Percentiles rank a stretch among this genome's conserved stretches.
Evolutionary conservation across 1,139 yeast genomes (phyloP).

Genomic region (Hemisphaericaspora lyxosophila): DNA sequence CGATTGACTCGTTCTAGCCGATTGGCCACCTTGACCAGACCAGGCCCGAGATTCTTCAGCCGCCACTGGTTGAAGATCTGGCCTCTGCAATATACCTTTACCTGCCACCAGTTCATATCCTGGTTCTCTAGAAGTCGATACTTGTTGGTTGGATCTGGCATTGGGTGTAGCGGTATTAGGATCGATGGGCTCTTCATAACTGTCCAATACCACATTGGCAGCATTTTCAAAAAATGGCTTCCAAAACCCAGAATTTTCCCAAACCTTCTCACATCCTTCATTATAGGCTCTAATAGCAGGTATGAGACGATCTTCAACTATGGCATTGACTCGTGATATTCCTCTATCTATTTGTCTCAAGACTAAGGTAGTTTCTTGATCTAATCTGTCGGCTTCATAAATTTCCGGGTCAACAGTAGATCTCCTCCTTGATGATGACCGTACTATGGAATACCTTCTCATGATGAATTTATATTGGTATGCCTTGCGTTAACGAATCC

Average conservation of each 20-base stretch:
- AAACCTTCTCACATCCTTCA: constrained; percentile 52
- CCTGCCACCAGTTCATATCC: constrained; percentile 2
- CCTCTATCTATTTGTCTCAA: constrained; percentile 79
- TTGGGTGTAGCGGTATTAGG: constrained; percentile 16
- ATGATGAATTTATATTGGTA: no score
- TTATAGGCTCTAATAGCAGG: constrained; percentile 64
- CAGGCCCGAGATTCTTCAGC: constrained; percentile 41
- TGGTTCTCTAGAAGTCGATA: constrained; percentile 2
- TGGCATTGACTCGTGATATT: constrained; percentile 60
- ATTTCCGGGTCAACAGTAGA: constrained; percentile 26
- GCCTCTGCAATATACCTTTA: constrained; percentile 20
- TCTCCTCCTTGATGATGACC: constrained; percentile 39
- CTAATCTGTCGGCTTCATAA: constrained; percentile 47
- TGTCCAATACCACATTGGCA: constrained; percentile 64
- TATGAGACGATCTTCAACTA: constrained; percentile 59
- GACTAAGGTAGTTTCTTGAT: constrained; percentile 77
- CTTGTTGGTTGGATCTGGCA: constrained; percentile 12
- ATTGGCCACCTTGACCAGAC: constrained; percentile 32
- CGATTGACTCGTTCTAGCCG: constrained; percentile 23
- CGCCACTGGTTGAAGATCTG: constrained; percentile 21
- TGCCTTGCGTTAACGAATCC: no score
- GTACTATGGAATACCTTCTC: constrained; percentile 44
- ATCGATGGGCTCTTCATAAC: constrained; percentile 52
- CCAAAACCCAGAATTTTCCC: constrained; percentile 70
- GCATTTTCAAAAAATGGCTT: constrained; percentile 73